Evolutionary conservation across 2,329 filamentous ascomycete species (phyloP), one percentile per base, ranked within the genome.

Genomic region (Dendrostoma leiphaemia): DNA sequence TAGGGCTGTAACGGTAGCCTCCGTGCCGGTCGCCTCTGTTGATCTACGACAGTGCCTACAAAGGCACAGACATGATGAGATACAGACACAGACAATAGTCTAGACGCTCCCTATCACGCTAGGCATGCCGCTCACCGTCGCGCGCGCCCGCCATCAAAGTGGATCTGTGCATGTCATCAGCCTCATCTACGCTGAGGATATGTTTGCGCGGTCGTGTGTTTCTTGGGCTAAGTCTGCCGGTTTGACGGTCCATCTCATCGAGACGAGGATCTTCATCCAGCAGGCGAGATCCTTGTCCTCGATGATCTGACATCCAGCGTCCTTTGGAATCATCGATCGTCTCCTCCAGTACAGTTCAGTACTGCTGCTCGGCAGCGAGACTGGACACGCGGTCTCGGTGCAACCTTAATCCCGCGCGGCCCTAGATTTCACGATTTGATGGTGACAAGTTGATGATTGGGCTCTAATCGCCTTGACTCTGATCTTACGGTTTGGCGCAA

Each of bases 1-100:
- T 31, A 58, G 52, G 56, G 52, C 52, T 58, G 56, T 55, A 23
- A 58, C 46, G 24, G 44, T 48, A 58, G 55, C 55, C 55, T 54
- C 51, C 55, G 55, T 55, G 35, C 34, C 43, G 34, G 35, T 48
- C 52, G 41, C 40, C 24, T 40, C 19, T n/a, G 13, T 17, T 7
- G 12, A 43, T 17, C 28, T 23, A 24, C 17, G n/a, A n/a, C n/a
- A n/a, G n/a, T n/a, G n/a, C n/a, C n/a, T n/a, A n/a, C n/a, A n/a
- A n/a, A n/a, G n/a, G n/a, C n/a, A n/a, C n/a, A n/a, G n/a, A n/a
- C n/a, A n/a, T n/a, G n/a, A n/a, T n/a, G n/a, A n/a, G n/a, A n/a
- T n/a, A n/a, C n/a, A n/a, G n/a, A n/a, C n/a, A n/a, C 34, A 7
- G 15, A 12, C 26, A n/a, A 15, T 17, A 46, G 10, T 12, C n/a